Percentiles rank a stretch among this genome's conserved stretches.
Conservation (phyloP, 1,139 yeast species). For the Blastobotrys ciferrii region DNA sequence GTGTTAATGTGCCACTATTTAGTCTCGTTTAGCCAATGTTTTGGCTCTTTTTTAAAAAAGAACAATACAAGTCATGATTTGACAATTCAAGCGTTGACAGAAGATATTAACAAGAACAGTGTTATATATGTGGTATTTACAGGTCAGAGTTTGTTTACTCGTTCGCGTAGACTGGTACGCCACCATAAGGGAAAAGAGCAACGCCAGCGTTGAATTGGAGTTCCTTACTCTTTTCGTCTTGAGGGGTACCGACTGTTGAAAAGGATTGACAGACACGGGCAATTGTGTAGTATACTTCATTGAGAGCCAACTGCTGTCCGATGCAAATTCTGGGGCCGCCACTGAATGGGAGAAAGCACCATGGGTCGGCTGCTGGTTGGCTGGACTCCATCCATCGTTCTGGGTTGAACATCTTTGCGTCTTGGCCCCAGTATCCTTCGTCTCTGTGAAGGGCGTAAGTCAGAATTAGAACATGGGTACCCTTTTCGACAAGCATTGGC, state of each 20-base stretch:
- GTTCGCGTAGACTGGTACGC: background rate
- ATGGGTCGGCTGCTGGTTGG: conserved; percentile 25
- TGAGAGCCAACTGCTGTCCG: conserved; percentile 55
- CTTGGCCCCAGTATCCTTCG: conserved; percentile 46
- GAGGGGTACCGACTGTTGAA: background rate
- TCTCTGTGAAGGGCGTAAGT: conserved; percentile 48
- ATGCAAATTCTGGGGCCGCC: conserved; percentile 57
- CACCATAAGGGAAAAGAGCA: conserved; percentile 1
- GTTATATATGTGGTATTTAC: background rate
- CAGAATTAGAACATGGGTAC: conserved; percentile 28
- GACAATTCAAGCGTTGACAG: too few relatives aligned
- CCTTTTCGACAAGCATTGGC: conserved; percentile 42
- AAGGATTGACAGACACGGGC: conserved; percentile 40
- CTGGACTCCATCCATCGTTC: conserved; percentile 45
- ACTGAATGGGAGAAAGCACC: conserved; percentile 52
- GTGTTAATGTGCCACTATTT: too few relatives aligned
- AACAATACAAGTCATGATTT: too few relatives aligned
- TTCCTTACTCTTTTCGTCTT: background rate
- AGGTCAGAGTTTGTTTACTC: background rate
- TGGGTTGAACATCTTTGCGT: conserved; percentile 48
- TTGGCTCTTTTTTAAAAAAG: too few relatives aligned
- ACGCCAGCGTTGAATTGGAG: background rate
- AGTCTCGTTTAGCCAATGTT: too few relatives aligned
- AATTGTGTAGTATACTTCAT: conserved; percentile 50
- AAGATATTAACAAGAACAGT: background rate